These are phyloP conservation scores for Herpetomonas tarakana DNA, from an alignment of 208 protist genomes.

Conservation along the genomic window DNA sequence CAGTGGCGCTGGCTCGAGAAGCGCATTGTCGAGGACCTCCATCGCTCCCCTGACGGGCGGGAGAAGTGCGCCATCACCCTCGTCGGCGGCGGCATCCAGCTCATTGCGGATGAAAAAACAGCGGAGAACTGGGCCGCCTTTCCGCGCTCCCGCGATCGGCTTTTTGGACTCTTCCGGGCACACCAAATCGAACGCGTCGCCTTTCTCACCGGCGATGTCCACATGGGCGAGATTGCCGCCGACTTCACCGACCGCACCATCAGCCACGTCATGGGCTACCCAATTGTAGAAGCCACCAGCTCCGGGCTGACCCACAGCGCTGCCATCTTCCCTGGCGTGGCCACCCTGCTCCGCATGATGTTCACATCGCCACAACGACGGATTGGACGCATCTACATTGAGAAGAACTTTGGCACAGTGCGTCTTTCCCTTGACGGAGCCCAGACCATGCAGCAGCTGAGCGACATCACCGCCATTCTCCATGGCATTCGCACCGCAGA, in stretches of 20 bases:
- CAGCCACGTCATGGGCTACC: conserved; percentile 43
- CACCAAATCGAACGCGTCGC: conserved; percentile 50
- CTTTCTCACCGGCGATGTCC: conserved; percentile 85
- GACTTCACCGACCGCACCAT: conserved; percentile 42
- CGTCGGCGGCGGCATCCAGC: conserved; percentile 72
- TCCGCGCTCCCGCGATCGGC: conserved; percentile 44
- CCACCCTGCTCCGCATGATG: conserved; percentile 32
- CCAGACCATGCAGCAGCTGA: conserved; percentile 4
- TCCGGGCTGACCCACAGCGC: conserved; percentile 81
- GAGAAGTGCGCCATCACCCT: conserved; percentile 64
- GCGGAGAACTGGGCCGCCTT: conserved; percentile 77
- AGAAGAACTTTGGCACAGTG: conserved; percentile 66
- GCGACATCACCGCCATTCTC: background rate
- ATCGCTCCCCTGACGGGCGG: conserved; percentile 3
- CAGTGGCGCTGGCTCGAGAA: conserved; percentile 84
- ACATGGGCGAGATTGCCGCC: conserved; percentile 75
- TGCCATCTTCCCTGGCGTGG: conserved; percentile 35
- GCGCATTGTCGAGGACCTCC: conserved; percentile 30
- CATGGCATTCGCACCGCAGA: background rate
- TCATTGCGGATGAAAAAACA: conserved; percentile 75
- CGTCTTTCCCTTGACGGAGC: conserved; percentile 32
- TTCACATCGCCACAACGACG: conserved; percentile 42
- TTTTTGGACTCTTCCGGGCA: conserved; percentile 44
- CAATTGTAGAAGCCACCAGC: conserved; percentile 74
- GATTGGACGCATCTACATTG: conserved; percentile 48